Percentiles rank a stretch among this genome's conserved stretches.
These are phyloP conservation scores for Vigna unguiculata DNA, from an alignment of 306 rosid species.

Conservation along the genomic window DNA sequence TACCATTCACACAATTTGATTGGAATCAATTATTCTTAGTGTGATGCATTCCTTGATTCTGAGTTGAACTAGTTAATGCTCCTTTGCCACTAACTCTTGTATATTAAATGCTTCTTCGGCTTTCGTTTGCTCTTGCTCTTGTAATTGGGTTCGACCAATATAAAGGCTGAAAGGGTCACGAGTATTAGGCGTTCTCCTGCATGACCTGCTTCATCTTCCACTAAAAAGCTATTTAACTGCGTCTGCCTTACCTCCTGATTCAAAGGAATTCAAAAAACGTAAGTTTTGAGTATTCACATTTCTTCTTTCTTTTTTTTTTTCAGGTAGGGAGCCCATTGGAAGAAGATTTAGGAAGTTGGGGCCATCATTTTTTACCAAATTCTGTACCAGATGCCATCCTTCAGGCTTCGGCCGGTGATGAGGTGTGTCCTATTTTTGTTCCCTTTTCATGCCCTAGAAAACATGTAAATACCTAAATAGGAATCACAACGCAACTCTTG, in stretches of 20 bases:
- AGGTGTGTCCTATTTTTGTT: constrained; percentile 58
- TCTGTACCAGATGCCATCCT: constrained; percentile 89
- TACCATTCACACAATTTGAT: neutral
- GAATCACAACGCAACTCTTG: neutral
- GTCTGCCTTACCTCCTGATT: constrained; percentile 31
- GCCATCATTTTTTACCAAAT: constrained; percentile 82
- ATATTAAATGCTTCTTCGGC: neutral
- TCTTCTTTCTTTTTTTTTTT: no score
- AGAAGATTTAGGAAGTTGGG: constrained; percentile 94
- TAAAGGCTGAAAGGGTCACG: neutral
- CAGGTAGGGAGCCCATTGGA: constrained; percentile 91
- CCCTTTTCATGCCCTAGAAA: neutral
- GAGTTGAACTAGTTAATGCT: neutral
- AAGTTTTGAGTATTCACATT: constrained; percentile 33
- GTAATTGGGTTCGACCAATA: neutral
- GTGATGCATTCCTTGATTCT: neutral
- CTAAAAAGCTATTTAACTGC: neutral
- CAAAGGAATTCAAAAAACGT: constrained; percentile 19
- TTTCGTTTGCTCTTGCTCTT: neutral
- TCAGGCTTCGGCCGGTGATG: constrained; percentile 95
- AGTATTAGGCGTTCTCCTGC: neutral
- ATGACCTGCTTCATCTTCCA: neutral
- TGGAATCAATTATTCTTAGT: neutral
- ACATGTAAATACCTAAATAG: neutral
- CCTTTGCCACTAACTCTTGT: neutral